These are phyloP conservation scores for Nicotiana noctiflora DNA, from an alignment of 257 asterid genomes.

Conservation along the genomic window DNA sequence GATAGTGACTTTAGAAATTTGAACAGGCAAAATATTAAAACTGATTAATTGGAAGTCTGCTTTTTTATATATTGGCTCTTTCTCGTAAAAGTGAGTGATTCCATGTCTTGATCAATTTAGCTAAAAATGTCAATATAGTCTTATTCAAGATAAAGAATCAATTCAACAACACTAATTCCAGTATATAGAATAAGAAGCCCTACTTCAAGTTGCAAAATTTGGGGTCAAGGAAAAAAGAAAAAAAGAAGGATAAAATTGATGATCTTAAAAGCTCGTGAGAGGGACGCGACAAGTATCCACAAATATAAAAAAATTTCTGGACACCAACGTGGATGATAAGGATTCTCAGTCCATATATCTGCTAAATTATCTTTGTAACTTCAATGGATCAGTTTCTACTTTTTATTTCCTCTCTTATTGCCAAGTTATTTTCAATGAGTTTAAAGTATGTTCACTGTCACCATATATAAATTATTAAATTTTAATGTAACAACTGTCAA, in stretches of 20 bases:
- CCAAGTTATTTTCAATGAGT: not conserved
- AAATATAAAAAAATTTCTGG: conserved; percentile 23
- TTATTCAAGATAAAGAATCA: conserved; percentile 18
- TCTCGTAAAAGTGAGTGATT: not conserved
- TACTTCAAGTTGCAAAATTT: conserved; percentile 24
- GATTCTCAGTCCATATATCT: conserved; percentile 30
- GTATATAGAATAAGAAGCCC: conserved; percentile 5
- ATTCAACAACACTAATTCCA: not conserved
- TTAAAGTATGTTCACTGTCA: too few relatives aligned
- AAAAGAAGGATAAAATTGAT: not conserved
- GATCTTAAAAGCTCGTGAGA: conserved; percentile 23
- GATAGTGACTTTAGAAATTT: not conserved
- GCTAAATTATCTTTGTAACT: conserved; percentile 13
- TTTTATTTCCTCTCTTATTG: not conserved
- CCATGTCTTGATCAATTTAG: not conserved
- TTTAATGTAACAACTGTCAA: not conserved
- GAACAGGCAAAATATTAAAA: not conserved
- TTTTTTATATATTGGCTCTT: not conserved
- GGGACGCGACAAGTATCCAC: conserved; percentile 17
- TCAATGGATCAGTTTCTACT: conserved; percentile 6
- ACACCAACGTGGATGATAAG: conserved; percentile 37
- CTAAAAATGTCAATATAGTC: conserved; percentile 8
- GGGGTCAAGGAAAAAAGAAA: conserved; percentile 8
- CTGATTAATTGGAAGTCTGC: too few relatives aligned
- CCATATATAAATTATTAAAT: too few relatives aligned